A percentile compares a stretch with the other conserved stretches of the same genome.
phyloP scores from a whole-genome alignment of 257 asterid genomes.

The Parsonsia alboflavescens region DNA sequence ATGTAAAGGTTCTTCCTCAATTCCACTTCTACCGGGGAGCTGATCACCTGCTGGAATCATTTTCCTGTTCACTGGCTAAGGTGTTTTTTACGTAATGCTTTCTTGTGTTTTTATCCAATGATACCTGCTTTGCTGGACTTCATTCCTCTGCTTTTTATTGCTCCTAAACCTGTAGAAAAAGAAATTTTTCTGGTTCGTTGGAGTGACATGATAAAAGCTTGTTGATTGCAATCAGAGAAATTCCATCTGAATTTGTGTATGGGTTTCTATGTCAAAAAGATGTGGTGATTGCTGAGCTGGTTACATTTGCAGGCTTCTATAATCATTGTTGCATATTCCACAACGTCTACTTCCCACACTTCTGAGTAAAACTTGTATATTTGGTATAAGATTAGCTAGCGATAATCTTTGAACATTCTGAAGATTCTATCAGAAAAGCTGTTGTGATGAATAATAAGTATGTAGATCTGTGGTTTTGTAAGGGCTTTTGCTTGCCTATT shows the following conservation, averaged over 20 bases:
- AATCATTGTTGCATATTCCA: background rate
- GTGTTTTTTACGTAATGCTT: conserved; percentile 22
- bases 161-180: background rate
- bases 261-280: background rate
- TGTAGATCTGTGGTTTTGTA: background rate
- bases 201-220: background rate
- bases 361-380: background rate
- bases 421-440: background rate
- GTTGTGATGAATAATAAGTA: background rate
- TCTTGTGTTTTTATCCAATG: background rate
- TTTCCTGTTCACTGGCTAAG: conserved; percentile 82
- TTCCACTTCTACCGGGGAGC: conserved; percentile 76
- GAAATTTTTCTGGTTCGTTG: background rate
- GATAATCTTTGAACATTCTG: background rate
- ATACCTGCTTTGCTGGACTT: background rate
- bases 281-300: background rate
- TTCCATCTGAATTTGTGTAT: background rate
- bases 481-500: background rate
- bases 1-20: conserved; percentile 71
- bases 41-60: conserved; percentile 57
- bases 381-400: background rate
- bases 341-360: background rate
- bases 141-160: background rate
- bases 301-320: background rate
- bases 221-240: background rate